Percentiles rank a stretch among this genome's conserved stretches.
phyloP scores from a whole-genome alignment of 2,329 filamentous ascomycete genomes.

The Hymenoscyphus infarciens region DNA sequence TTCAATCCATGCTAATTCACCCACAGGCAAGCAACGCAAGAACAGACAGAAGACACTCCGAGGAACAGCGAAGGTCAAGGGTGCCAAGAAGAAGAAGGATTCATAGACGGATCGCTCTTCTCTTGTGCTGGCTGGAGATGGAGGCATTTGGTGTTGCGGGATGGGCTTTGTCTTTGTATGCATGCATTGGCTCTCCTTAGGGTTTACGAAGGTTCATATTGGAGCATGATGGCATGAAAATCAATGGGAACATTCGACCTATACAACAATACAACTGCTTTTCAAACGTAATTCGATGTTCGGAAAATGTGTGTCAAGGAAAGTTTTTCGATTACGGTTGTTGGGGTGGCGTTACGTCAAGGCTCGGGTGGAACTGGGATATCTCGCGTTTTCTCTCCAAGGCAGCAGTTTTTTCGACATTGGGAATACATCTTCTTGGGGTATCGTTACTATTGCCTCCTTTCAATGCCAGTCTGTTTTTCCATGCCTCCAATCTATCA shows the following conservation, averaged over 20 bases:
- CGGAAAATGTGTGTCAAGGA: background rate
- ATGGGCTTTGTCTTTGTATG: constrained; percentile 32
- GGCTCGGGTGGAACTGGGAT: background rate
- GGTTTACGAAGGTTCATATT: constrained; percentile 24
- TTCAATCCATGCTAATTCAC: constrained; percentile 24
- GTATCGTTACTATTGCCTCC: background rate
- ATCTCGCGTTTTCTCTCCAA: background rate
- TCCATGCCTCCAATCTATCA: no score
- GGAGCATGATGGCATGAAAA: constrained; percentile 28
- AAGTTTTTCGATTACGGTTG: constrained; percentile 4
- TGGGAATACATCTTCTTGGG: background rate
- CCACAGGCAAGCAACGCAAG: constrained; percentile 98
- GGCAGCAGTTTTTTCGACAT: background rate
- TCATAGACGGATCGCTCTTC: constrained; percentile 56
- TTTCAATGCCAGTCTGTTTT: background rate
- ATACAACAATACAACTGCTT: constrained; percentile 32
- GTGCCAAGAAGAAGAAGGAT: constrained; percentile 91
- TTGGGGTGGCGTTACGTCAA: background rate
- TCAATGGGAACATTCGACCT: constrained; percentile 26
- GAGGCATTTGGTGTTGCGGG: constrained; percentile 33
- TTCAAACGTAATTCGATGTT: constrained; percentile 1
- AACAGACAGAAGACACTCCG: constrained; percentile 99
- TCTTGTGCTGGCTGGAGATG: constrained; percentile 26
- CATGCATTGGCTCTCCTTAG: constrained; percentile 30
- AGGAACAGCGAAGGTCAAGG: constrained; percentile 97